Evolutionary conservation across 2,329 filamentous ascomycete genomes (phyloP), one percentile per base, ranked within the genome.

Genomic region (Diaporthe vaccinii): DNA sequence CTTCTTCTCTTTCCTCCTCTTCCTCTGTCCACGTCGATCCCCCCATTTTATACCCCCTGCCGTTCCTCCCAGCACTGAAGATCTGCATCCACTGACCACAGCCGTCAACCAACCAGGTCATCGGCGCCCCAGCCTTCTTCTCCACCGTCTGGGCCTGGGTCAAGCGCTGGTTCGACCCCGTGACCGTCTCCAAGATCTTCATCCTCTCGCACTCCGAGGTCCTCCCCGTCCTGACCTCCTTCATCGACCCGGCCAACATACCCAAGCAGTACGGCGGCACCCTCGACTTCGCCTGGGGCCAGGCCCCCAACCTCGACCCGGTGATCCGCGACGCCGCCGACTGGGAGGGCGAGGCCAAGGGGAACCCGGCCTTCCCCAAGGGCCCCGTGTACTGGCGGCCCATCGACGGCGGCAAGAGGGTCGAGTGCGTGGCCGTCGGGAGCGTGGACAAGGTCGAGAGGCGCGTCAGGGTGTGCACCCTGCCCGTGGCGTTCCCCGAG

Each of bases 101-200:
- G n/a, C 28, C n/a, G 15, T 20, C 4, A 25, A 36, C 62, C 31
- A 31, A 46, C 4, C 76, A 91, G 89, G 93, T 98, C 80, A 95
- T 98, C 78, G 96, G 96, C 76, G 96, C 96, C 0, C 96, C 96
- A 10, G 86, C 90, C 61, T 98, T 98, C 89, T 98, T 98, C 87
- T 93, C 94, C 68, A 98, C 95, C 3, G 94, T 98, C 76, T 96
- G 96, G 96, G 92, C 94, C 78, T 98, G 95, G 95, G 90, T 98
- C 85, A 98, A 98, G 88, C 93, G 94, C 81, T 98, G 96, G 95
- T 98, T 98, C 81, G 94, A 96, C 85, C 96, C 96, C 9, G 95
- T 95, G 77, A 98, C 96, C 46, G 94, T 95, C 4, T 97, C 95
- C 80, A 98, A 98, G 87, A 98, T 98, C 83, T 98, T 98, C 84